Conservation (phyloP, 176 grass and related monocot species). For the Melocanna baccifera region DNA sequence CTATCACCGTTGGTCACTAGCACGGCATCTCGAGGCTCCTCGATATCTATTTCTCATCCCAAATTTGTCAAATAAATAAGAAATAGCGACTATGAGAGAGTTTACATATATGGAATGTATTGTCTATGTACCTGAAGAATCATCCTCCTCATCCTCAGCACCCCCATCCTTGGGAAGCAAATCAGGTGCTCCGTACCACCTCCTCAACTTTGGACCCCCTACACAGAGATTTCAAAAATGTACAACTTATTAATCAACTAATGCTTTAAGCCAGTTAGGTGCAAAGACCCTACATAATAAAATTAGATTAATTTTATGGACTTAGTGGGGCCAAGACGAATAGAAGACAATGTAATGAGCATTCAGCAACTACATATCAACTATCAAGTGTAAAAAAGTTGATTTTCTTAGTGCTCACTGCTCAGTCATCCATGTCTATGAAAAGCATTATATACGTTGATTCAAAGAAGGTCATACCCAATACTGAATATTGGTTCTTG, state of each 20-base stretch:
- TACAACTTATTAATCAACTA: not conserved
- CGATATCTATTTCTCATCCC: constrained; percentile 47
- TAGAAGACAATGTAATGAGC: not conserved
- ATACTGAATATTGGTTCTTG: not conserved
- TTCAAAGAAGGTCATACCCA: not conserved
- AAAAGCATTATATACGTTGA: not conserved
- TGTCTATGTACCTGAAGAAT: constrained; percentile 56
- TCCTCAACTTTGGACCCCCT: constrained; percentile 95
- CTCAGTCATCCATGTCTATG: not conserved
- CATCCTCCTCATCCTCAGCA: constrained; percentile 48
- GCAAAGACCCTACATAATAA: not conserved
- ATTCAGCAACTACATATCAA: not conserved
- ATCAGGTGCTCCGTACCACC: constrained; percentile 88
- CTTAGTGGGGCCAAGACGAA: not conserved
- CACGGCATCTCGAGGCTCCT: constrained; percentile 65
- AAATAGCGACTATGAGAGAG: not conserved
- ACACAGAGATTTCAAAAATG: constrained; percentile 15
- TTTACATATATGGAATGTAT: not conserved
- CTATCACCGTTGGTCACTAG: constrained; percentile 82
- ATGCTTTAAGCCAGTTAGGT: not conserved
- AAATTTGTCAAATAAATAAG: constrained; percentile 41
- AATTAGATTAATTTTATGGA: not conserved
- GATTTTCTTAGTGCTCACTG: not conserved
- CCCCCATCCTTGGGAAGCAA: constrained; percentile 71
- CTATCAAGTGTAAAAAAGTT: not conserved